Base-by-base conservation (phyloP, 768 basidiomycete genomes). In the Pleurotus giganteus region DNA sequence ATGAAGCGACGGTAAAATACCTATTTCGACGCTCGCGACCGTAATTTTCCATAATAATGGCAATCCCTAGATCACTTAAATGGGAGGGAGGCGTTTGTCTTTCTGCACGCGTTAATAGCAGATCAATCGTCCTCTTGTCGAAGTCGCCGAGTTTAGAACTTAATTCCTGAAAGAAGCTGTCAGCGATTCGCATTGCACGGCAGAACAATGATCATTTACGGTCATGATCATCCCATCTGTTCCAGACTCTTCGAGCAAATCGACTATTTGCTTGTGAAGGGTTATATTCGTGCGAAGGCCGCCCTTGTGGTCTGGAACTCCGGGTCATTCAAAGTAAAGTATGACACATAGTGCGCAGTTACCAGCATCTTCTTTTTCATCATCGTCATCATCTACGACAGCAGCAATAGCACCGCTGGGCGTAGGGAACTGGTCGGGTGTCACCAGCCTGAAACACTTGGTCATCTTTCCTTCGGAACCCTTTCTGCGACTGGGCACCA, bases 11-110 rank as follows among this genome's bases (percentile, higher is more conserved):
- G 0, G 91, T 90, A 72, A 84, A 94, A 65, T 92, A 92, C 58
- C 92, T 80, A 66, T 92, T 84, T 21, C 92, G 87, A 26, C 93
- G 86, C 71, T 98, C 91, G 31, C 93, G 84, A 4, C 91, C 91
- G 58, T 79, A 77, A 0, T 84, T 91, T 70, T 97, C 95, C 79
- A 88, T 86, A 26, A 91, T 67, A 32, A 84, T 81, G 19, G 80
- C 79, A 47, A 91, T 80, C 24, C 83, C 79, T 36, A 90, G 74
- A 66, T 94, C 89, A 49, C 74, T 74, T 12, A 94, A 79, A 66
- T 93, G 91, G 4, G 80, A 57, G 3, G 92, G 92, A 12, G 85
- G 83, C 8, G 74, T 75, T 56, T 65, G 75, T 62, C 78, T 85
- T 59, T 85, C 85, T 19, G 88, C 82, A 41, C 88, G 82, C 13